Evolutionary conservation across 129 eudicot species (phyloP), one percentile per base, ranked within the genome.

Genomic region (Glebionis coronaria): DNA sequence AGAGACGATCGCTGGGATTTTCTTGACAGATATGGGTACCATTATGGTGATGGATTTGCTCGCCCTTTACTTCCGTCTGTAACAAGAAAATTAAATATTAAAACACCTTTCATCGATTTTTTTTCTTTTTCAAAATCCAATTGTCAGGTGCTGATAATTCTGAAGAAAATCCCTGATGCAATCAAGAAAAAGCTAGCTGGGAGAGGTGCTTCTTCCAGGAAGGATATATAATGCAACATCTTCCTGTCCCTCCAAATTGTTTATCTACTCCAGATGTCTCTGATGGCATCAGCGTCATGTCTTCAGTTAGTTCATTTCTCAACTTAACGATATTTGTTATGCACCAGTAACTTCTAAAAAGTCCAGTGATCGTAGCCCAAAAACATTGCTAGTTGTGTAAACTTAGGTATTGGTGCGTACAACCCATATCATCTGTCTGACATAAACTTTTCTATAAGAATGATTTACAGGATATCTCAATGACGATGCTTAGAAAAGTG

Each of bases 171-270:
- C 9, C 90, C 94, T 0, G 79, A 64, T 1, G 96, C 78, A 31
- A 85, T 90, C 4, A 83, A 73, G 47, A 85, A 69, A 44, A 83
- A 83, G 75, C 88, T 91, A 27, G 59, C 74, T 52, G 89, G 66
- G 31, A 91, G 82, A 82, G 88, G 57, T 88, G 77, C 75, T 81
- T 74, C 27, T 83, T 88, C 18, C 97, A 91, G 64, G 97, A 91
- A 61, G 96, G 97, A 11, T 91, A 87, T 50, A 78, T 91, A 28
- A 27, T 91, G 77, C 88, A 79, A 52, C 67, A 83, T 77, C 57
- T 91, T 47, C 96, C 97, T 3, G 95, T 91, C 62, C 97, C 97
- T 50, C 97, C 97, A 55, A 91, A 91, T 60, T 91, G 97, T 73
- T 74, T 91, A 76, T 87, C 97, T 0, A 88, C 90, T 16, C 97